These are phyloP conservation scores for Schizopora paradoxa DNA, from an alignment of 1,284 basidiomycete species.

Conservation along the genomic window DNA sequence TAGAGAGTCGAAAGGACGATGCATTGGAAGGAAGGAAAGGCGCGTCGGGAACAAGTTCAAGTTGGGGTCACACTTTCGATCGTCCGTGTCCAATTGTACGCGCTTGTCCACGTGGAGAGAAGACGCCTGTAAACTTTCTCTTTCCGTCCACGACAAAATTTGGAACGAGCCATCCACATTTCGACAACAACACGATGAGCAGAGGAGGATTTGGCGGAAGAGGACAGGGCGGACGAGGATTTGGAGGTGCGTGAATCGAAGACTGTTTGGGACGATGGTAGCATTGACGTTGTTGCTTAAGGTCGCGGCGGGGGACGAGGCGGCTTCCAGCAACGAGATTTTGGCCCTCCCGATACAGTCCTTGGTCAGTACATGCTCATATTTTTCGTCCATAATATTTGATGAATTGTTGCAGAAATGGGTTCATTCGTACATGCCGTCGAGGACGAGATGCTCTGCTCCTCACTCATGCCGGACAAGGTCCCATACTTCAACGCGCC, in stretches of 20 bases:
- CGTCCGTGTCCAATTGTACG: too few relatives aligned
- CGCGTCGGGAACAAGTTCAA: too few relatives aligned
- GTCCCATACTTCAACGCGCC: conserved; percentile 99
- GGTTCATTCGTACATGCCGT: conserved; percentile 91
- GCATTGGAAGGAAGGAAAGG: too few relatives aligned
- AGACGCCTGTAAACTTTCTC: too few relatives aligned
- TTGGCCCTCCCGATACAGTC: conserved; percentile 82
- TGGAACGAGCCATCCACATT: too few relatives aligned
- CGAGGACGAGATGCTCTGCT: conserved; percentile 98
- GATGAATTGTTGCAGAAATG: conserved; percentile 51
- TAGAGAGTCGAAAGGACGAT: too few relatives aligned
- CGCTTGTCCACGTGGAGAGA: too few relatives aligned
- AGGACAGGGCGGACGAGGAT: conserved; percentile 25
- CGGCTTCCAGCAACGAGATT: conserved; percentile 67
- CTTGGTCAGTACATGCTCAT: conserved; percentile 48
- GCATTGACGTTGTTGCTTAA: conserved; percentile 13
- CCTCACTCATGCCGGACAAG: conserved; percentile 79
- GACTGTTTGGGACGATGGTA: neutral
- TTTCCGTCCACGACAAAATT: too few relatives aligned
- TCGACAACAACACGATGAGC: too few relatives aligned
- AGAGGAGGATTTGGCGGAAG: conserved; percentile 44
- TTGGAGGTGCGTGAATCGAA: conserved; percentile 7
- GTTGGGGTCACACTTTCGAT: too few relatives aligned
- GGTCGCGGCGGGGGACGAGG: conserved; percentile 56
- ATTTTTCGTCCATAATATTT: neutral